These are phyloP conservation scores for Diaporthe humulicola DNA, from an alignment of 2,329 filamentous ascomycete genomes.

Conservation along the genomic window DNA sequence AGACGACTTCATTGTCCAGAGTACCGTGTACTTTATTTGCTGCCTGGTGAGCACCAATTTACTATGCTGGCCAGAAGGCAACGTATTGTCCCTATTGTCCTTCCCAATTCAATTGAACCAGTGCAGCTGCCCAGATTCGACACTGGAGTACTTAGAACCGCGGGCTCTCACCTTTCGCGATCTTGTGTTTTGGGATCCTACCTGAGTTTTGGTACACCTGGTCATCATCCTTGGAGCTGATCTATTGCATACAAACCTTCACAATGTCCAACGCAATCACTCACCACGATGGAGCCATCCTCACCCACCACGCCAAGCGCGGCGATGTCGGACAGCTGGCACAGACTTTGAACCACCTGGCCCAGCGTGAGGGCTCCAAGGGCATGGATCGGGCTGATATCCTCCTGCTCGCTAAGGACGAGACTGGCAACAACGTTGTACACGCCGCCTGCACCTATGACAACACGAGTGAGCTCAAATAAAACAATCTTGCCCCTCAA, in stretches of 20 bases:
- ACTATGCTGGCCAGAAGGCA: background rate
- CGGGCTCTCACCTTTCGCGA: background rate
- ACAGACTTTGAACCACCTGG: background rate
- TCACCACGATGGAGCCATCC: background rate
- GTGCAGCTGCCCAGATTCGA: background rate
- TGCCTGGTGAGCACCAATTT: background rate
- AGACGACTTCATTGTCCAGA: background rate
- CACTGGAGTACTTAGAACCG: background rate
- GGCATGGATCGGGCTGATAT: background rate
- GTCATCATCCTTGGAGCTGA: background rate
- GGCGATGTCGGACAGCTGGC: background rate
- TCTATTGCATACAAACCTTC: background rate
- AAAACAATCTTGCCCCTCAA: background rate
- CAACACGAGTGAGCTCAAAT: background rate
- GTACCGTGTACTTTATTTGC: background rate
- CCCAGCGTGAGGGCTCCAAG: background rate
- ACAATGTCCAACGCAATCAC: background rate
- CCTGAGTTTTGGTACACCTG: background rate
- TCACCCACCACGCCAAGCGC: background rate
- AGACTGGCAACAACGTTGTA: background rate
- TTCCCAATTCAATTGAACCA: background rate
- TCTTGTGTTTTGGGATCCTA: background rate
- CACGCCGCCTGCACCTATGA: background rate
- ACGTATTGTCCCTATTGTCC: background rate
- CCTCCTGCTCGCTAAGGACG: background rate